These are phyloP conservation scores for Exophiala spinifera DNA, from an alignment of 2,329 filamentous ascomycete species.

Conservation along the genomic window DNA sequence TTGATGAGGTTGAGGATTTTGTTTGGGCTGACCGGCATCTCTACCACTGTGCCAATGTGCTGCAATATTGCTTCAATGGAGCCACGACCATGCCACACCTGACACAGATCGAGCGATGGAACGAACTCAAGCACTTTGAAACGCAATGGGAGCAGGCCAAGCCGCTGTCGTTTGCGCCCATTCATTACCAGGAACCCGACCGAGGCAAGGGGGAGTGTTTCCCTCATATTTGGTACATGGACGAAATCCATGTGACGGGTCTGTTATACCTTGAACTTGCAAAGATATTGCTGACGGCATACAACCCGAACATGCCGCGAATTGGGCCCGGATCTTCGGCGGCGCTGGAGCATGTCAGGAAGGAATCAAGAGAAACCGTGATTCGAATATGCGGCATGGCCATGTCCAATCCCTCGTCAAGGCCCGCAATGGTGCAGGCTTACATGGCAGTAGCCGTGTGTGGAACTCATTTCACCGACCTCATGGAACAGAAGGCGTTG, in stretches of 20 bases:
- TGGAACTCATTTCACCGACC: conserved; percentile 25
- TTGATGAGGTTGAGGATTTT: conserved; percentile 27
- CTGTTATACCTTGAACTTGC: conserved; percentile 29
- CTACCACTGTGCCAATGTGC: conserved; percentile 60
- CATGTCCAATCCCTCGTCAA: conserved; percentile 53
- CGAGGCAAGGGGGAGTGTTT: conserved; percentile 25
- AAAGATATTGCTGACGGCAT: conserved; percentile 30
- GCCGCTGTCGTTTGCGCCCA: conserved; percentile 27
- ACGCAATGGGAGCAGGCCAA: conserved; percentile 26
- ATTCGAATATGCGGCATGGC: conserved; percentile 59
- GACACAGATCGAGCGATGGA: conserved; percentile 20
- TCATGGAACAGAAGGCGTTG: conserved; percentile 22
- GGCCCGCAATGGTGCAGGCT: conserved; percentile 52
- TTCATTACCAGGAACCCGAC: conserved; percentile 28
- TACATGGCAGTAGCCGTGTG: conserved; percentile 27
- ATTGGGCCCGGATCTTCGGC: conserved; percentile 28
- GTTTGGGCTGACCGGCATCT: conserved; percentile 55
- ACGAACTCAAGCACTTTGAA: conserved; percentile 27
- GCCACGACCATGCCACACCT: conserved; percentile 1
- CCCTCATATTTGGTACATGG: conserved; percentile 31
- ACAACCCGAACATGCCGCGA: conserved; percentile 30
- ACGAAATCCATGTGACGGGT: conserved; percentile 30
- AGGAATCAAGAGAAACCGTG: conserved; percentile 43
- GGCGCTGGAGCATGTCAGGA: conserved; percentile 14
- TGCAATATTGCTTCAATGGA: conserved; percentile 60